A percentile compares a stretch with the other conserved stretches of the same genome.
Conservation (phyloP, 257 asterid species). For the Linderniella brevidens region DNA sequence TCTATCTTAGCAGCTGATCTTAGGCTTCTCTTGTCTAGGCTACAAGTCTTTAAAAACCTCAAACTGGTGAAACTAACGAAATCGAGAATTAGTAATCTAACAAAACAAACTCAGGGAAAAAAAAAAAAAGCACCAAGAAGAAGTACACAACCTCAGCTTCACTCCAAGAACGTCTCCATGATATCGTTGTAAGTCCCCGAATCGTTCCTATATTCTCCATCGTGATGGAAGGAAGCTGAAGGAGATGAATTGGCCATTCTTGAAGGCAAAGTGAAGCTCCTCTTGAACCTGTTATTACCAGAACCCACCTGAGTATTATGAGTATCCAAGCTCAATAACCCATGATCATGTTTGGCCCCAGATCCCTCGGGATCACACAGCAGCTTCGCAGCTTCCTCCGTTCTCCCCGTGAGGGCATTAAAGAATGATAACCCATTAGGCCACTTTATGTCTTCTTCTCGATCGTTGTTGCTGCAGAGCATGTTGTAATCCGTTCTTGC, state of each 20-base stretch:
- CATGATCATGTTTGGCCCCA: conserved; percentile 21
- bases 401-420: conserved; percentile 57
- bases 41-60: no score
- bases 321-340: conserved; percentile 69
- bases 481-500: conserved; percentile 1
- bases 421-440: conserved; percentile 77
- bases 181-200: conserved; percentile 70
- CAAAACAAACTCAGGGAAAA: no score
- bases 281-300: conserved; percentile 30
- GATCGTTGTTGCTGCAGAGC: conserved; percentile 17
- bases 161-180: conserved; percentile 87
- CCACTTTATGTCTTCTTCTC: conserved; percentile 81
- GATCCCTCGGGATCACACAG: conserved; percentile 16
- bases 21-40: no score
- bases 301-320: conserved; percentile 58
- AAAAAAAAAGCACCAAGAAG: no score
- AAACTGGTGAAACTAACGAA: no score
- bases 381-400: conserved; percentile 51
- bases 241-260: conserved; percentile 72
- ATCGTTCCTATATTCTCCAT: conserved; percentile 66
- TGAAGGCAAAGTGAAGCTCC: conserved; percentile 77
- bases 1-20: no score
- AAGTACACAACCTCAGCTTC: no score
- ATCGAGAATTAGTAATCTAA: no score
- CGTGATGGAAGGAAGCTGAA: conserved; percentile 55